Base-by-base conservation (phyloP, 2,329 filamentous ascomycete species). In the Aspergillus sp. region DNA sequence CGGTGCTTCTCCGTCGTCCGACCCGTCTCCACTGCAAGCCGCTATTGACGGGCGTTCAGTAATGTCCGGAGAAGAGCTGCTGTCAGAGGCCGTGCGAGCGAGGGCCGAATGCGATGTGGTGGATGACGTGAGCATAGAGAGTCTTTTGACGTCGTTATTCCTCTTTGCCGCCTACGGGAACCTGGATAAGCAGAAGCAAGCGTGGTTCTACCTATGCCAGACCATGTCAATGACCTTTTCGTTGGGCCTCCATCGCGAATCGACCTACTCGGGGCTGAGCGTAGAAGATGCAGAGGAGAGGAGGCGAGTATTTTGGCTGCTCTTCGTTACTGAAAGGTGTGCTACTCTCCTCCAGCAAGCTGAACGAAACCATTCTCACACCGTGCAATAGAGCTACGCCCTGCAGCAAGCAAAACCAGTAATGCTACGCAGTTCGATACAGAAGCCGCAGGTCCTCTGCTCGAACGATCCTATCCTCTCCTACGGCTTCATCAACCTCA, bases 191-290 rank as follows among this genome's bases (percentile, higher is more conserved):
- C 80, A 86, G 53, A 77, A 82, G 41, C 78, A 78, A 54, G 82
- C 82, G 1, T 89, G 83, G 82, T 86, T 78, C 51, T 77, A 85
- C 52, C 64, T 89, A 7, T 76, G 82, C 15, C 83, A 91, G 57
- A 80, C 81, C 4, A 80, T 77, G 2, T 86, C 82, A 4, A 67
- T 89, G 56, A 58, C 57, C 4, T 61, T 65, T 32, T 57, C 58
- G 1, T 46, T 68, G 17, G 55, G 55, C 0, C 49, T 68, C 28
- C 59, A 67, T 39, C 62, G 63, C 8, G 64, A 68, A 41, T 47
- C 54, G 2, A 58, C 55, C 2, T 86, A 84, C 50, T 45, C 68
- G 26, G 47, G 53, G 8, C 36, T 53, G 20, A 45, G 35, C 10
- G 58, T 62, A 4, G 57, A 73, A 12, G 80, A 85, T 36, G 69